These are phyloP conservation scores for Taphrina deformans DNA, from an alignment of 1,139 yeast species.

Conservation along the genomic window DNA sequence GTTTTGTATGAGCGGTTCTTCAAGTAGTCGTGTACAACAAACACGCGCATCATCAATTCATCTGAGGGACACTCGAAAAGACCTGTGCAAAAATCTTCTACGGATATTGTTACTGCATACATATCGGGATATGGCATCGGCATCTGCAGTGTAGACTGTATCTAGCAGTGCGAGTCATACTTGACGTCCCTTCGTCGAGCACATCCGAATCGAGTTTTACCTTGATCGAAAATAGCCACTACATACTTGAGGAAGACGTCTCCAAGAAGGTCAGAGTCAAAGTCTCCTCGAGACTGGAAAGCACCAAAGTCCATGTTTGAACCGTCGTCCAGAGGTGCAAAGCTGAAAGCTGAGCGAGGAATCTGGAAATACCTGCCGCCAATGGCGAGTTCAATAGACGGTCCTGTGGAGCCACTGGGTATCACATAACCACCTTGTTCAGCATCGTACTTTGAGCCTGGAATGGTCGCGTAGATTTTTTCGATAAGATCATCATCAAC, in stretches of 20 bases:
- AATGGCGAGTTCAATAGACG: constrained; percentile 1
- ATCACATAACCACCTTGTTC: constrained; percentile 2
- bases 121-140: too few species aligned
- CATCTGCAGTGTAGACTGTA: too few species aligned
- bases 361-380: background rate
- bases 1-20: too few species aligned
- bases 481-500: background rate
- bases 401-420: background rate
- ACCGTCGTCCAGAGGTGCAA: background rate
- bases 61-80: too few species aligned
- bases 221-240: background rate
- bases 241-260: constrained; percentile 1
- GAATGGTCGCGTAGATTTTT: background rate
- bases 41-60: too few species aligned
- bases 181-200: background rate
- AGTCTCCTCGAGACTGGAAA: constrained; percentile 3
- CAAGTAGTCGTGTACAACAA: too few species aligned
- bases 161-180: too few species aligned
- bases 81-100: too few species aligned
- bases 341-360: background rate
- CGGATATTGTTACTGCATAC: too few species aligned
- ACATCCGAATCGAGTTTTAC: background rate
- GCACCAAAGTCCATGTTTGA: background rate
- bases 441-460: background rate
- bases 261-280: background rate